A percentile compares a stretch with the other conserved stretches of the same genome.
Evolutionary conservation across 2,329 filamentous ascomycete genomes (phyloP).

Genomic region (Moelleriella libera): DNA sequence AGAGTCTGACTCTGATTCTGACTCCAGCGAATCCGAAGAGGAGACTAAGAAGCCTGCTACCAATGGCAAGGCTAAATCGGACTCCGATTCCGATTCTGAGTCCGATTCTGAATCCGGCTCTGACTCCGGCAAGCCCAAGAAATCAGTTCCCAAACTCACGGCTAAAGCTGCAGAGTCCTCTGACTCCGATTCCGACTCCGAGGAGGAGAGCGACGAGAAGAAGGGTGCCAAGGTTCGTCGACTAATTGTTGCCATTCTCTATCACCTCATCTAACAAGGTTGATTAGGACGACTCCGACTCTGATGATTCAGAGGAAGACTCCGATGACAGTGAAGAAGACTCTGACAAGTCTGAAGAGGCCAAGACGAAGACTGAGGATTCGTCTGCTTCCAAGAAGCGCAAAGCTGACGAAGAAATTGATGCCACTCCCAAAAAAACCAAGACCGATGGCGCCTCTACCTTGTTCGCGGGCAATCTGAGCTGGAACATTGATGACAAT

Average conservation of each 20-base stretch:
- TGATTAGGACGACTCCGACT: constrained; percentile 2
- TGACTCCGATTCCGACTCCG: constrained; percentile 12
- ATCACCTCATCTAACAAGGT: background rate
- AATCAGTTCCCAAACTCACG: constrained; percentile 8
- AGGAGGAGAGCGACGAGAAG: constrained; percentile 11
- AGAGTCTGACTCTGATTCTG: constrained; percentile 18
- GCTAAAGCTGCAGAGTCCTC: constrained; percentile 16
- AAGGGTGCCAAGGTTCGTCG: constrained; percentile 15
- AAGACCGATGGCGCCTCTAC: constrained; percentile 48
- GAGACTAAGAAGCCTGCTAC: constrained; percentile 15
- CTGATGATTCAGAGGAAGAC: constrained; percentile 18
- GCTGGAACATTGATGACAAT: constrained; percentile 82
- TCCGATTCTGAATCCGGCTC: constrained; percentile 18
- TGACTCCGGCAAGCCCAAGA: constrained; percentile 10
- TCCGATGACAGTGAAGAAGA: constrained; percentile 18
- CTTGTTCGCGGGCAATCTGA: constrained; percentile 80
- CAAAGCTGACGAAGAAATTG: constrained; percentile 33
- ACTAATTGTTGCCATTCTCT: background rate
- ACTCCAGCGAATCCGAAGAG: constrained; percentile 23
- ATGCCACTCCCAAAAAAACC: constrained; percentile 48
- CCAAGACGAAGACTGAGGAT: constrained; percentile 17
- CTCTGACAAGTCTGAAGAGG: constrained; percentile 18
- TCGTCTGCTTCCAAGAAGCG: constrained; percentile 30
- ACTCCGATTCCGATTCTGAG: constrained; percentile 14
- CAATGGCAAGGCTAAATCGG: constrained; percentile 12